Percentiles rank a stretch among this genome's conserved stretches.
Evolutionary conservation across 2,329 filamentous ascomycete genomes (phyloP).

Genomic region (Phoma sp.): DNA sequence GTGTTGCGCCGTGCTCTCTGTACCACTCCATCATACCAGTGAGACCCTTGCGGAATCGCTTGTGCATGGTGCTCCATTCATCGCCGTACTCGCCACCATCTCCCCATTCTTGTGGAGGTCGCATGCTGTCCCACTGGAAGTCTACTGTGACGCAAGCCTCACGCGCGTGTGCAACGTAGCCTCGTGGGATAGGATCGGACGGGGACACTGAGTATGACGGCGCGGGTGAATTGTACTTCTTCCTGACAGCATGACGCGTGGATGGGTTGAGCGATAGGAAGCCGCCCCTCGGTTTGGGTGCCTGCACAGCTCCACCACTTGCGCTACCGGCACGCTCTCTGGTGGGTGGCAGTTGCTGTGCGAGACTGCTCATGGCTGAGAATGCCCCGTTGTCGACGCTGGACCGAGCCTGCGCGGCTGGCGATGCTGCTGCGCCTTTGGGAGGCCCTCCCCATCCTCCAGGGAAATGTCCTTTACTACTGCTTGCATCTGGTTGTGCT

Average conservation of each 20-base stretch:
- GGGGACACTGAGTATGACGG: constrained; percentile 84
- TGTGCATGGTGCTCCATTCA: constrained; percentile 96
- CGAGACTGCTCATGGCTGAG: constrained; percentile 43
- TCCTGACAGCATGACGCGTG: constrained; percentile 30
- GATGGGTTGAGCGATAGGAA: constrained; percentile 21
- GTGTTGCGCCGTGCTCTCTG: constrained; percentile 53
- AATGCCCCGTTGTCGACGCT: constrained; percentile 29
- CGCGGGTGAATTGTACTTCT: constrained; percentile 72
- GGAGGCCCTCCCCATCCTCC: constrained; percentile 59
- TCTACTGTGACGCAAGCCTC: constrained; percentile 88
- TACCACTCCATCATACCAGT: constrained; percentile 87
- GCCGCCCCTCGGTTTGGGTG: constrained; percentile 34
- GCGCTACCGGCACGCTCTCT: constrained; percentile 57
- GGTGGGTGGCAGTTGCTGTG: constrained; percentile 45
- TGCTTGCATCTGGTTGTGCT: constrained; percentile 48
- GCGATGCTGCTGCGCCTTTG: constrained; percentile 40
- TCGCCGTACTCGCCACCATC: constrained; percentile 87
- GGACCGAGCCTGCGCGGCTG: constrained; percentile 18
- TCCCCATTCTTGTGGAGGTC: constrained; percentile 78
- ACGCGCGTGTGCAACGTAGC: constrained; percentile 88
- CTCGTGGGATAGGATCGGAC: constrained; percentile 80
- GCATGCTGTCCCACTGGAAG: constrained; percentile 94
- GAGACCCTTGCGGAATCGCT: constrained; percentile 80
- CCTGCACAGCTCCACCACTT: constrained; percentile 28
- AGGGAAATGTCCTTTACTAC: constrained; percentile 57